Base-by-base conservation (phyloP, 805 yeast genomes). In the Sungouiella thailandica region DNA sequence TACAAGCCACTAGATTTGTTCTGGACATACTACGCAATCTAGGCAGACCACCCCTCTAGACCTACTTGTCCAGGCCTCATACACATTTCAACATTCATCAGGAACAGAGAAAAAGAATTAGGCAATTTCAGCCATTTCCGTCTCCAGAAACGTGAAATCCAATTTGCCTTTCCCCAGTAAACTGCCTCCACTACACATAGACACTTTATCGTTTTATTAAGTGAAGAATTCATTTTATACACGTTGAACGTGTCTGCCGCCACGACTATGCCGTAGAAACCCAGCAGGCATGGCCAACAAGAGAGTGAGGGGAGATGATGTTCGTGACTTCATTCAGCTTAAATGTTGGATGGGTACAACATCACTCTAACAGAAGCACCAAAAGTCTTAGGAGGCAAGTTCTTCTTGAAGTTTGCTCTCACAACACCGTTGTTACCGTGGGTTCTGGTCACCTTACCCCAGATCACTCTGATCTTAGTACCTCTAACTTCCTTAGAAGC, bases 281-380 rank as follows among this genome's bases (percentile, higher is more conserved):
- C 23, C 23, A 14, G 31, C 26, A 29, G 22, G 15, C 43, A 19
- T 25, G 34, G 33, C 25, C 31, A 34, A 38, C 43, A 34, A 37
- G 34, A 38, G 32, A 38, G 39, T 36, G 34, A 34, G 32, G 37
- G 30, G 33, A 28, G 32, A 35, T 32, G 24, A 25, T 27, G 25
- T 32, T 29, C 30, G 39, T 36, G 31, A 34, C 19, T 18, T 33
- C 37, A 30, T 29, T 35, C 47, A 34, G 57, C 58, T 83, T 90
- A 90, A 86, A 90, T 93, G 95, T 83, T 89, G 56, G 97, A 90
- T 77, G 98, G 98, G 85, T 90, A 90, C 74, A 90, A 89, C 95
- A 93, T 88, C 79, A 93, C 81, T 81, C 98, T 86, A 69, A 93
- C 97, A 55, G 96, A 83, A 68, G 98, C 97, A 78, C 98, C 98